These are phyloP conservation scores for Diphasiastrum complanatum DNA, from an alignment of 83 land plant species.

Conservation along the genomic window DNA sequence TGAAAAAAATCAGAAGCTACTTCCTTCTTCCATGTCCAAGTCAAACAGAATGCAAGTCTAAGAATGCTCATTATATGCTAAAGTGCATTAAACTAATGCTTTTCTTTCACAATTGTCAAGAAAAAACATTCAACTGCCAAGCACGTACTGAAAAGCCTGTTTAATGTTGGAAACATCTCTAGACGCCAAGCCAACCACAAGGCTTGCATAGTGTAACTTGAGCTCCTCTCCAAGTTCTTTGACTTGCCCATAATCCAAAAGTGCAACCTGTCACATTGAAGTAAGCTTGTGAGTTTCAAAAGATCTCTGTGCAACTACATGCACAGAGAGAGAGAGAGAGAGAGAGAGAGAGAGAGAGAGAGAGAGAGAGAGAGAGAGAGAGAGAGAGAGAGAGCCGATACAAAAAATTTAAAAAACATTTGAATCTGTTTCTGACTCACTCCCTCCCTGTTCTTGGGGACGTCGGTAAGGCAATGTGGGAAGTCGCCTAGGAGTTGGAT, in stretches of 20 bases:
- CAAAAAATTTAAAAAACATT: too few species aligned
- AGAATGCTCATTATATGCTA: constrained; percentile 2
- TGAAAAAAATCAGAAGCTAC: neutral
- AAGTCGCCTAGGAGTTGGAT: too few species aligned
- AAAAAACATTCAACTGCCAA: neutral
- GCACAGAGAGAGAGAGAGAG: too few species aligned
- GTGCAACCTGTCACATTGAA: constrained; percentile 57
- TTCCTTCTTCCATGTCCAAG: neutral
- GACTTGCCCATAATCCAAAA: constrained; percentile 95
- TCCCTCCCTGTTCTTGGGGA: too few species aligned
- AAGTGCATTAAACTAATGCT: too few species aligned
- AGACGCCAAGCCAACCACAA: constrained; percentile 71
- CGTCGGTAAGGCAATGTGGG: too few species aligned
- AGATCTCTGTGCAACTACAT: too few species aligned
- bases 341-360: too few species aligned
- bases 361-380: too few species aligned
- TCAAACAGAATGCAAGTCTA: neutral
- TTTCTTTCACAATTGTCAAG: neutral
- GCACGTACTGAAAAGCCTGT: constrained; percentile 3
- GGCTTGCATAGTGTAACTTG: constrained; percentile 69
- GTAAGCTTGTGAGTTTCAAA: neutral
- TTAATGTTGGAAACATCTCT: constrained; percentile 44
- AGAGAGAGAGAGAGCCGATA: too few species aligned
- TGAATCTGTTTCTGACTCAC: too few species aligned
- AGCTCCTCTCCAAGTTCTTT: constrained; percentile 65